A percentile compares a stretch with the other conserved stretches of the same genome.
Evolutionary conservation across 768 basidiomycete genomes (phyloP).

Genomic region (Auricularia heimuer): DNA sequence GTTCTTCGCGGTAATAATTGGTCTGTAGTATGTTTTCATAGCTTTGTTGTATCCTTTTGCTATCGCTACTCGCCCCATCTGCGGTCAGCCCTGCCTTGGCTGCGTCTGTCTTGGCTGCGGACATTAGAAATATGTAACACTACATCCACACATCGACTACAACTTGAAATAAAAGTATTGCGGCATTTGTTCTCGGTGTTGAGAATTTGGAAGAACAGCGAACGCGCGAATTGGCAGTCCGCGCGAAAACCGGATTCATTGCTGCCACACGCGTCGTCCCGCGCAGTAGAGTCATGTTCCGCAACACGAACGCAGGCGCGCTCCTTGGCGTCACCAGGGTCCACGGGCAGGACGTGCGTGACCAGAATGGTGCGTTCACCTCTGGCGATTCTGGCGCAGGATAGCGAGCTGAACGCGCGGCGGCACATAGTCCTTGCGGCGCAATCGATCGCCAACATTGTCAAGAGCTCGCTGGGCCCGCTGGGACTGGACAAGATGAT

Average conservation of each 20-base stretch:
- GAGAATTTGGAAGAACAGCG: too few relatives aligned
- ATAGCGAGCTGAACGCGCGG: slow-evolving; percentile 6
- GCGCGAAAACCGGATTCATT: neutral
- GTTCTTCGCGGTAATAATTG: too few relatives aligned
- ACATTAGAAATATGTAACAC: too few relatives aligned
- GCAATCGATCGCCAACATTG: slow-evolving; percentile 92
- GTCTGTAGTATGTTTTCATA: too few relatives aligned
- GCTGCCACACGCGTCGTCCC: neutral
- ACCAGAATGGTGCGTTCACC: slow-evolving; percentile 75
- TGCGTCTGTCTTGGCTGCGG: too few relatives aligned
- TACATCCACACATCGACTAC: too few relatives aligned
- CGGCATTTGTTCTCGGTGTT: too few relatives aligned
- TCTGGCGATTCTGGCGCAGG: neutral
- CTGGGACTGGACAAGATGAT: slow-evolving; percentile 95
- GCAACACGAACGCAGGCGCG: slow-evolving; percentile 83
- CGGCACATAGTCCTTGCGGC: slow-evolving; percentile 73
- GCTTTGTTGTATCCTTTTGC: too few relatives aligned
- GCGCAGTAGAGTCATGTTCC: slow-evolving; percentile 45
- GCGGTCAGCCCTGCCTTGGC: too few relatives aligned
- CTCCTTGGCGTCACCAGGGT: slow-evolving; percentile 92
- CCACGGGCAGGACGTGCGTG: slow-evolving; percentile 90
- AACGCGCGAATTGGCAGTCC: too few relatives aligned
- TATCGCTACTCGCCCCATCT: too few relatives aligned
- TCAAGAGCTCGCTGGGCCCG: slow-evolving; percentile 93
- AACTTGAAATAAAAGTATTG: too few relatives aligned